These are phyloP conservation scores for Epichloe sibirici DNA, from an alignment of 2,329 filamentous ascomycete genomes.

Conservation along the genomic window DNA sequence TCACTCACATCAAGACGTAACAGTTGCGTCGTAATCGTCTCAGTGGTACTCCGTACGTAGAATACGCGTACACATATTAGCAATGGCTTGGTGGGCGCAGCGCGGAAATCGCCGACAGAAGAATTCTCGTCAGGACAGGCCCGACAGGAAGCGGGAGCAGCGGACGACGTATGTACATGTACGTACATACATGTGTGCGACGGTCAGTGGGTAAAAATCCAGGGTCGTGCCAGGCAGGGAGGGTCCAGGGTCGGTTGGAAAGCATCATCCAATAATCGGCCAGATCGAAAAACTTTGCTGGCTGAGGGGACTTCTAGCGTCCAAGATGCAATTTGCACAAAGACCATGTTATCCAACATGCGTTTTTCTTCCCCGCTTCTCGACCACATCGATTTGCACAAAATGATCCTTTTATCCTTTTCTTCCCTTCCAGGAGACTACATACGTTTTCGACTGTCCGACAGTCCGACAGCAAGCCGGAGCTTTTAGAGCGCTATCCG, in stretches of 20 bases:
- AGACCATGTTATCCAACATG: constrained; percentile 6
- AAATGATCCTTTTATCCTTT: background rate
- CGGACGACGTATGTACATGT: no score
- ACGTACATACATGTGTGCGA: background rate
- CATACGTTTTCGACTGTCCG: no score
- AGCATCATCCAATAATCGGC: constrained; percentile 24
- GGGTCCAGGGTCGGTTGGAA: constrained; percentile 10
- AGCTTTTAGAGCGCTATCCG: no score
- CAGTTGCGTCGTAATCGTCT: background rate
- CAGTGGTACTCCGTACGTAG: background rate
- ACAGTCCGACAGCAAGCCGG: no score
- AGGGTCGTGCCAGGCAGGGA: constrained; percentile 16
- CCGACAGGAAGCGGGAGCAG: background rate
- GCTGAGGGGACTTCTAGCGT: background rate
- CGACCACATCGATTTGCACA: background rate
- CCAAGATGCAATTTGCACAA: background rate
- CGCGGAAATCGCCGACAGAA: background rate
- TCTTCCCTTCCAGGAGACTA: no score
- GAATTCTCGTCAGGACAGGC: background rate
- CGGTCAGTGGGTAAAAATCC: constrained; percentile 5
- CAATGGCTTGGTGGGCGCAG: background rate
- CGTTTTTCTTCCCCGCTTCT: constrained; percentile 8
- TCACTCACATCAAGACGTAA: background rate
- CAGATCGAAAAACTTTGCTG: constrained; percentile 16
- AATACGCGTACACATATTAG: background rate